Base-by-base conservation (phyloP, 768 basidiomycete genomes). In the Termitomyces sp. region DNA sequence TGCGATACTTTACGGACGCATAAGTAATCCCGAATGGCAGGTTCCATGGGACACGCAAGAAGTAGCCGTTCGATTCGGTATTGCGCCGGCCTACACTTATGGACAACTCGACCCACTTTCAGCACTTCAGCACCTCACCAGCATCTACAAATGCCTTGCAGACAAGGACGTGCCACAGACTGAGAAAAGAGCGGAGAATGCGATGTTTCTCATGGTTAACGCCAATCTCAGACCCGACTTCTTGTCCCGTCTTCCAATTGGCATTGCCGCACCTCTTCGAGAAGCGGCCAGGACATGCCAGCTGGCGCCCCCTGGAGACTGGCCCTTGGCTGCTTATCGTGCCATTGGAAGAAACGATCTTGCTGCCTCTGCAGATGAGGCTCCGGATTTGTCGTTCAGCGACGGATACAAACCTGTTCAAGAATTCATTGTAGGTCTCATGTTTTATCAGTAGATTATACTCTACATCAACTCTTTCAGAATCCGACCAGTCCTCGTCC, bases 241-340 rank as follows among this genome's bases (percentile, higher is more conserved):
- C 52, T 65, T 91, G 44, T 76, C 81, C 56, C 72, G 73, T 20
- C 69, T 94, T 18, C 86, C 91, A 1, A 68, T 91, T 12, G 90
- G 91, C 0, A 76, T 91, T 31, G 82, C 87, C 1, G 81, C 87
- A 0, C 95, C 96, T 1, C 73, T 98, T 5, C 76, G 88, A 55
- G 97, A 98, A 69, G 91, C 90, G 1, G 78, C 89, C n/a, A 75
- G 93, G 60, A 86, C 88, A 9, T 93, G 92, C 61, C 94, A 96
- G 67, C 72, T 89, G 6, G 81, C 85, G 0, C 91, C 95, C 3
- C 85, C 88, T 1, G 77, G 79, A 4, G 80, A 86, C 61, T 95
- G 93, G 93, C 80, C 86, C 0, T 61, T 81, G n/a, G 76, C 77
- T 13, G 81, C 85, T 15, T 94, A 92, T 70, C 73, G 77, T 6